phyloP scores from a whole-genome alignment of 495 filamentous ascomycete genomes.

The Daldinia loculata region DNA sequence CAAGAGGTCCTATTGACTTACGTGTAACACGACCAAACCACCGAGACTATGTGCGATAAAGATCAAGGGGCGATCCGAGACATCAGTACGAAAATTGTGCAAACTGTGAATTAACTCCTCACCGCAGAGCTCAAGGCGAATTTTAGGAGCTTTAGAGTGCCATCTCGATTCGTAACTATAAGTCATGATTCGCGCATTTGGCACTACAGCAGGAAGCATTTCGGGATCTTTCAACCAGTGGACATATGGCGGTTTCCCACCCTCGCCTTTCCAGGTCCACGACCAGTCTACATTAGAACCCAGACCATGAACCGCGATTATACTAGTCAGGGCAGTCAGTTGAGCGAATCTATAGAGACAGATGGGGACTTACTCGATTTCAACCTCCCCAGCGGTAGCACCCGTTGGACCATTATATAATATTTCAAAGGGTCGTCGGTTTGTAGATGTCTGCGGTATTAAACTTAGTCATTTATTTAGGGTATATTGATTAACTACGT shows the following conservation, averaged over 20 bases:
- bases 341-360: not conserved
- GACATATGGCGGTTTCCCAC: not conserved
- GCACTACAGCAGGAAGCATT: constrained; percentile 3
- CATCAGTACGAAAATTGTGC: not conserved
- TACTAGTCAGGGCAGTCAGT: not conserved
- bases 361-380: not conserved
- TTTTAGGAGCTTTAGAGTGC: constrained; percentile 1
- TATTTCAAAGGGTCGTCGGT: not conserved
- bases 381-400: no score
- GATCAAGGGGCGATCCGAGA: not conserved
- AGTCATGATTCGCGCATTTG: not conserved
- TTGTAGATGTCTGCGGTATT: not conserved
- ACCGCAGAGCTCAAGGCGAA: constrained; percentile 5
- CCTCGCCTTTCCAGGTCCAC: not conserved
- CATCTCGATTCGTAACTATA: constrained; percentile 4
- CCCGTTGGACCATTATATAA: not conserved
- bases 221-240: constrained; percentile 8
- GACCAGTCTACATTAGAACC: not conserved
- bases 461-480: not conserved
- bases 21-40: not conserved
- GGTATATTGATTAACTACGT: not conserved
- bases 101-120: not conserved
- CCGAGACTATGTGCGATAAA: constrained; percentile 12
- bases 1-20: no score
- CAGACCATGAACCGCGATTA: not conserved